A percentile compares a stretch with the other conserved stretches of the same genome.
Evolutionary conservation across 2,329 filamentous ascomycete genomes (phyloP).

Genomic region (Sordariomycetes sp.): DNA sequence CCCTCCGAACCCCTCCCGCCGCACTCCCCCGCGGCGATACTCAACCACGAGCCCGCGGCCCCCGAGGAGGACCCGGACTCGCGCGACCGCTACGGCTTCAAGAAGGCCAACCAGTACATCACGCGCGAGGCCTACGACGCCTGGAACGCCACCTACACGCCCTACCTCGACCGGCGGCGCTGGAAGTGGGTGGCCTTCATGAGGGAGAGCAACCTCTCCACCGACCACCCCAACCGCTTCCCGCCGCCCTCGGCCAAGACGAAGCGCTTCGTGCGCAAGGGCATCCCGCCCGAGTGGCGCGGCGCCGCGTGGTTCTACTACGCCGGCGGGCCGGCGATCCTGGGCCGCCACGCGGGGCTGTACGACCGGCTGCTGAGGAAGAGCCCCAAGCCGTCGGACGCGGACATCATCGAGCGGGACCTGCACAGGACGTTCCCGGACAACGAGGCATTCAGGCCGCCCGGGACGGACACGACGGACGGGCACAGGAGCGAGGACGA

Average conservation of each 20-base stretch:
- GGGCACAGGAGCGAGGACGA: slow-evolving; percentile 26
- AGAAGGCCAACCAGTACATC: slow-evolving; percentile 74
- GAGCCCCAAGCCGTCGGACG: slow-evolving; percentile 59
- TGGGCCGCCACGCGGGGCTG: slow-evolving; percentile 65
- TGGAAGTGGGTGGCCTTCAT: slow-evolving; percentile 77
- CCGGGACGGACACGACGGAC: slow-evolving; percentile 23
- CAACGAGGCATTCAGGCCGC: slow-evolving; percentile 79
- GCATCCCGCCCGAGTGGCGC: slow-evolving; percentile 86
- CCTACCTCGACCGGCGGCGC: slow-evolving; percentile 62
- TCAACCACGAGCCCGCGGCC: slow-evolving; percentile 7
- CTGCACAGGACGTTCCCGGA: slow-evolving; percentile 91
- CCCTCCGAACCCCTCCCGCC: slow-evolving; percentile 13
- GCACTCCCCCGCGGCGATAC: slow-evolving; percentile 2
- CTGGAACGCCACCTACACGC: slow-evolving; percentile 68
- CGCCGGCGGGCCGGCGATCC: slow-evolving; percentile 70
- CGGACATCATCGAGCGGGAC: slow-evolving; percentile 88
- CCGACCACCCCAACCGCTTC: slow-evolving; percentile 63
- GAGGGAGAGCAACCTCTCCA: slow-evolving; percentile 64
- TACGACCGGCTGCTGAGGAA: slow-evolving; percentile 62
- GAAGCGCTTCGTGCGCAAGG: slow-evolving; percentile 85
- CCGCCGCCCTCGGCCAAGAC: slow-evolving; percentile 72
- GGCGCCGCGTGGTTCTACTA: slow-evolving; percentile 98
- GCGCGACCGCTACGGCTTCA: slow-evolving; percentile 85
- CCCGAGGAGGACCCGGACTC: slow-evolving; percentile 30
- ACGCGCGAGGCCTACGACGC: slow-evolving; percentile 66